A percentile compares a stretch with the other conserved stretches of the same genome.
Conservation (phyloP, 2,329 filamentous ascomycete species). For the Diplocarpon rosae region DNA sequence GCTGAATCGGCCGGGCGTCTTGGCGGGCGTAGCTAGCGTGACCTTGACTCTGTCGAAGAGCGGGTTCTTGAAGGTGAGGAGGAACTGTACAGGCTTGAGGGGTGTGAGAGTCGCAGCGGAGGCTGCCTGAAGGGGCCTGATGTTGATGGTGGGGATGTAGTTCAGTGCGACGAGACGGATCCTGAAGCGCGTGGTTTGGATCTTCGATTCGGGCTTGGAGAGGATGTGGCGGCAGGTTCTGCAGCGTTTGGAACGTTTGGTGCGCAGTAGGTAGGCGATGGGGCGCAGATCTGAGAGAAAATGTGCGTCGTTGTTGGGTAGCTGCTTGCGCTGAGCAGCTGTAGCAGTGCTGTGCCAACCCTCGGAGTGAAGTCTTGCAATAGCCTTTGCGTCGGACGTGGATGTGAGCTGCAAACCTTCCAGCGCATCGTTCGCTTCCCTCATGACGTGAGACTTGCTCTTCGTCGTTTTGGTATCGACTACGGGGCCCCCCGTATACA, state of each 20-base stretch:
- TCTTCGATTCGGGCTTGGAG: constrained; percentile 85
- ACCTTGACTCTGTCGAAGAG: constrained; percentile 86
- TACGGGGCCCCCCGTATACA: constrained; percentile 61
- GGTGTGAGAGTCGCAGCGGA: constrained; percentile 22
- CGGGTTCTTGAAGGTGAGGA: constrained; percentile 86
- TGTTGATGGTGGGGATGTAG: constrained; percentile 74
- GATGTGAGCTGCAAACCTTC: constrained; percentile 57
- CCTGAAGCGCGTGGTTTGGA: constrained; percentile 79
- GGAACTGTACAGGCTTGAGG: constrained; percentile 57
- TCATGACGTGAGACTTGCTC: constrained; percentile 61
- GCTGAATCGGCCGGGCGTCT: constrained; percentile 64
- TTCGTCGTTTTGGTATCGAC: constrained; percentile 55
- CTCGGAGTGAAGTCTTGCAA: constrained; percentile 42
- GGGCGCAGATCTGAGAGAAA: constrained; percentile 71
- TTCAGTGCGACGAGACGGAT: constrained; percentile 82
- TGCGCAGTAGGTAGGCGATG: constrained; percentile 70
- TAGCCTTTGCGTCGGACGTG: constrained; percentile 44
- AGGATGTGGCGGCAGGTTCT: constrained; percentile 89
- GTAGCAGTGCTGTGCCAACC: constrained; percentile 56
- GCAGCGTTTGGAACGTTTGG: constrained; percentile 90
- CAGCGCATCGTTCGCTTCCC: constrained; percentile 58
- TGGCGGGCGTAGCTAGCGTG: constrained; percentile 72
- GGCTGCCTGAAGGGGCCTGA: constrained; percentile 47
- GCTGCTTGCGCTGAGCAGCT: constrained; percentile 40
- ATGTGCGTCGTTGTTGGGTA: constrained; percentile 35